Base-by-base conservation (phyloP, 371 early-diverging fungal species). In the Rhizomucor pusillus region DNA sequence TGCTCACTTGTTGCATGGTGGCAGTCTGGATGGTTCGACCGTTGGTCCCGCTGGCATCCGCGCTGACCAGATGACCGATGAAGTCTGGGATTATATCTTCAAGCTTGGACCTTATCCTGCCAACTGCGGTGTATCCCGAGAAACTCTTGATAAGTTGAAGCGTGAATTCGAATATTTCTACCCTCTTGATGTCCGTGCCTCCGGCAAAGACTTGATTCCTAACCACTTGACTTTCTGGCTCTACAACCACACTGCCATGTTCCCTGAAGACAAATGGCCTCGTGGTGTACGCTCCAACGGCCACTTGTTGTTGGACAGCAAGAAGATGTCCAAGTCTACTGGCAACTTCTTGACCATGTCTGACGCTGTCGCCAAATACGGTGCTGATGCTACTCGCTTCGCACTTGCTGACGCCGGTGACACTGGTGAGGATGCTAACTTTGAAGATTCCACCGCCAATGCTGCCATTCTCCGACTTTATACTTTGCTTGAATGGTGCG, bases 291-390 rank as follows among this genome's bases (percentile, higher is more conserved):
- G 98, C 50, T 88, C 90, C 59, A 99, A 99, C 79, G 99, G 99
- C 36, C 98, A 99, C 73, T 80, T 99, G 75, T 73, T 99, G 77
- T 74, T 99, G 56, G 99, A 99, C 78, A 79, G 88, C 52, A 92
- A 95, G 48, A 99, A 99, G 86, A 99, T 99, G 99, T 89, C 95
- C 67, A 99, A 99, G 83, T 93, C 93, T 43, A 97, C 97, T n/a
- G 99, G 99, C 46, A 99, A 99, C 86, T 99, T 97, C 66, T 72
- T 99, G 80, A 97, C 95, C 41, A 83, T 98, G 52, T 73, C 80
- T 22, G 92, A 99, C 52, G 87, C 93, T 20, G 71, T 97, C 25
- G 79, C 79, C 29, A 91, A 88, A 66, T 99, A 90, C 66, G 98
- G 99, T 59, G 98, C 98, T 40, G 98, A 98, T 73, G 99, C 99